Evolutionary conservation across 225 moss, liverwort and hornwort genomes (phyloP), one percentile per base, ranked within the genome.

Genomic region (Antitrichia curtipendula): DNA sequence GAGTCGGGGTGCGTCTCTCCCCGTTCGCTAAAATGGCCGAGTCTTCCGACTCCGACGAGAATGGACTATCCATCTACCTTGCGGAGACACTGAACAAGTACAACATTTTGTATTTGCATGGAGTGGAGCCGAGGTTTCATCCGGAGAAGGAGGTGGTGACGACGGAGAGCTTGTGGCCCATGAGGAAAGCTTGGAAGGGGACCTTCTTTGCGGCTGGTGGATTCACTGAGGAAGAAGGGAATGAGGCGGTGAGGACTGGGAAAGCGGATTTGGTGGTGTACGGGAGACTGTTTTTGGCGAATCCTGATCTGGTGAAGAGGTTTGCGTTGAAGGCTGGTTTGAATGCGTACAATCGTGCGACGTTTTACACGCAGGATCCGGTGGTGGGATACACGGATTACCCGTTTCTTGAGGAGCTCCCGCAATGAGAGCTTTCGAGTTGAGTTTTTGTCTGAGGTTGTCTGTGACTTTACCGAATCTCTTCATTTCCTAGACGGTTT

Each of bases 51-150:
- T 61, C 45, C 38, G 86, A 92, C 25, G 63, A 86, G 3, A 88
- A 63, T 14, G 74, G 43, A 0, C 52, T 92, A 2, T 73, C 89
- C 7, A 16, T 92, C 11, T 54, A 58, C 27, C 13, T 94, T 0
- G 92, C 85, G 14, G 79, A 88, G 43, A 85, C 86, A 3, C 76
- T 95, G 21, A 92, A 85, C 76, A 65, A 84, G 36, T 74, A 80
- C n/a, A 81, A 87, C 1, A 16, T 95, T 4, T 19, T 91, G 36
- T 94, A 94, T 22, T 34, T 91, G 6, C 91, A 95, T 52, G 91
- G 45, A 21, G 90, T 96, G 81, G 93, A 95, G 81, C 90, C 94
- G 10, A 87, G 91, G 64, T 88, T 13, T 19, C 85, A 91, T 25
- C 83, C 78, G 15, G 78, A 83, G 31, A 49, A 20, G 10, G 72